Evolutionary conservation across 2,329 filamentous ascomycete genomes (phyloP).

Genomic region (Sporothrix brunneoviolacea): DNA sequence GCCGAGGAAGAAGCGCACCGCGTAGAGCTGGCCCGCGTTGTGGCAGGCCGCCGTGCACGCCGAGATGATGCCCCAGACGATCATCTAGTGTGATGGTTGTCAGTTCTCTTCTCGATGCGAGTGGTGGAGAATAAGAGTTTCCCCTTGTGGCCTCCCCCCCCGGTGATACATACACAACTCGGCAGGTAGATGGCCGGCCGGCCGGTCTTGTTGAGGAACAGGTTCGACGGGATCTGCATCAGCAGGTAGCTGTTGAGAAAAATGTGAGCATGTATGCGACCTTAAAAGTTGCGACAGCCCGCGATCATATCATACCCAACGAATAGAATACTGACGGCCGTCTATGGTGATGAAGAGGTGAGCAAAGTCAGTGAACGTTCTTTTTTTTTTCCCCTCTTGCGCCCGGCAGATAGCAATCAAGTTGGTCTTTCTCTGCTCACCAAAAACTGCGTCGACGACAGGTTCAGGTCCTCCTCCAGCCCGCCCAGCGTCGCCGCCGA

Average conservation of each 20-base stretch:
- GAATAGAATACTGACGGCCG: constrained; percentile 44
- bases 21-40: constrained; percentile 31
- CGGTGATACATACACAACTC: constrained; percentile 32
- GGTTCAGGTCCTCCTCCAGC: constrained; percentile 37
- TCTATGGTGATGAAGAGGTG: too few relatives aligned
- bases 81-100: too few relatives aligned
- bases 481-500: constrained; percentile 39
- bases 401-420: too few relatives aligned
- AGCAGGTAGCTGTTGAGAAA: constrained; percentile 34
- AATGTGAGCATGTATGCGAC: too few relatives aligned
- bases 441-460: constrained; percentile 27
- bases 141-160: too few relatives aligned
- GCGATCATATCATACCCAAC: constrained; percentile 33
- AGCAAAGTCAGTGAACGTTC: too few relatives aligned
- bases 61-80: constrained; percentile 43
- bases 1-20: constrained; percentile 37
- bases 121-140: not conserved
- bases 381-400: too few relatives aligned
- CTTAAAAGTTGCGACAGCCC: too few relatives aligned
- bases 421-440: too few relatives aligned
- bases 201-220: constrained; percentile 46
- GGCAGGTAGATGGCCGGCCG: constrained; percentile 41
- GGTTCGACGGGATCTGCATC: constrained; percentile 46
- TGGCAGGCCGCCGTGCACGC: constrained; percentile 32
- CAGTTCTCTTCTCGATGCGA: too few relatives aligned